These are phyloP conservation scores for Hansenula sp. DNA, from an alignment of 1,139 yeast genomes.

Conservation along the genomic window DNA sequence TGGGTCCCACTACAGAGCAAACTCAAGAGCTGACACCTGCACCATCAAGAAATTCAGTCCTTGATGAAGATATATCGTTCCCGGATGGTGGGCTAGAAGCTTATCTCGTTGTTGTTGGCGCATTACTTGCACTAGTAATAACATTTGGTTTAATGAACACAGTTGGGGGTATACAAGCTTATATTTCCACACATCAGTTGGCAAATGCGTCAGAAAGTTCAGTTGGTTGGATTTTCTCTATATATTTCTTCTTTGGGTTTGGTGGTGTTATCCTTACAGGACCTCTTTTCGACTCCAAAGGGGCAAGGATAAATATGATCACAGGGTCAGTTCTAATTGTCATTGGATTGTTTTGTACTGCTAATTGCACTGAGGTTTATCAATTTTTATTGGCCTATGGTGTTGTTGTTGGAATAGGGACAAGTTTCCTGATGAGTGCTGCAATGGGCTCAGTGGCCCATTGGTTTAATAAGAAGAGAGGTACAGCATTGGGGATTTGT, in stretches of 20 bases:
- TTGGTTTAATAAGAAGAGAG: conserved; percentile 55
- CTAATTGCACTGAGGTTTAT: conserved; percentile 46
- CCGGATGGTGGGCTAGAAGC: conserved; percentile 66
- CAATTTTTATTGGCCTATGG: conserved; percentile 62
- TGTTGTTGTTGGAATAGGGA: conserved; percentile 51
- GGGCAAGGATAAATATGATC: conserved; percentile 42
- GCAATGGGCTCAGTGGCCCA: conserved; percentile 57
- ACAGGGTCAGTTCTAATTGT: conserved; percentile 42
- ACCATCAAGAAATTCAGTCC: background rate
- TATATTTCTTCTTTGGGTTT: conserved; percentile 52
- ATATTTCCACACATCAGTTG: conserved; percentile 49
- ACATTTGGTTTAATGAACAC: conserved; percentile 61
- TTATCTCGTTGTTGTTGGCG: conserved; percentile 56
- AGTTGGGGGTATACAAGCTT: conserved; percentile 59
- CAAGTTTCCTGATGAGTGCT: conserved; percentile 56
- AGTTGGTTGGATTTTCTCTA: conserved; percentile 62
- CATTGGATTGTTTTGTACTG: conserved; percentile 49
- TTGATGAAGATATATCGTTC: conserved; percentile 5
- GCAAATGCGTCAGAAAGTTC: conserved; percentile 36
- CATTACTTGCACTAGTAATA: conserved; percentile 53
- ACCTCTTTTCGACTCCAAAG: conserved; percentile 54
- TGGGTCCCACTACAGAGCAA: too few species aligned
- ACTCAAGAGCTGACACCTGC: background rate
- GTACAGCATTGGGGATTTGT: conserved; percentile 52
- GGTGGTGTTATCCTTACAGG: conserved; percentile 60